These are phyloP conservation scores for Colletotrichum sp. DNA, from an alignment of 2,329 filamentous ascomycete species.

Conservation along the genomic window DNA sequence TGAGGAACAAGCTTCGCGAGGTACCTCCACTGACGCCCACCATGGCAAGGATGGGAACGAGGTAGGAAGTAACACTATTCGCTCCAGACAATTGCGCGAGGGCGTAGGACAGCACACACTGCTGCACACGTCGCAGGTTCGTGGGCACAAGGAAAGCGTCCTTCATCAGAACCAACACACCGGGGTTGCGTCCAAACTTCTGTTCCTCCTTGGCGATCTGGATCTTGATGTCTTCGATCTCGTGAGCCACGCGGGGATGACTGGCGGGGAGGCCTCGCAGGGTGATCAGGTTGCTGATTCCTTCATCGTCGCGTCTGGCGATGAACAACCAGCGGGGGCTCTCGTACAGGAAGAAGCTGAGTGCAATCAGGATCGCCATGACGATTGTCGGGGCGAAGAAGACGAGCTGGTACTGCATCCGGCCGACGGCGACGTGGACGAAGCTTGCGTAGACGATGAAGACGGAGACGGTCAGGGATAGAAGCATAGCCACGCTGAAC, in stretches of 20 bases:
- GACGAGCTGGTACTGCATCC: conserved; percentile 31
- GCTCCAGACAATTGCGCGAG: conserved; percentile 49
- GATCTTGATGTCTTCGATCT: conserved; percentile 33
- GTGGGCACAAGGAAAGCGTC: conserved; percentile 40
- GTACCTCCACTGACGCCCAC: conserved; percentile 35
- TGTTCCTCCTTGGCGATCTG: conserved; percentile 25
- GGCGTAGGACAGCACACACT: conserved; percentile 39
- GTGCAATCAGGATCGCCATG: conserved; percentile 26
- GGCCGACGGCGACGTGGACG: conserved; percentile 29
- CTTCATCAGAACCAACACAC: conserved; percentile 29
- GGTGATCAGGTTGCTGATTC: background rate
- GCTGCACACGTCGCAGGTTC: conserved; percentile 45
- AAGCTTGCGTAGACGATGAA: conserved; percentile 40
- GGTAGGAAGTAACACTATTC: conserved; percentile 47
- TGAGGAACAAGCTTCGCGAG: conserved; percentile 39
- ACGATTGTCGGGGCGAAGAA: conserved; percentile 26
- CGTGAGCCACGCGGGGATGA: conserved; percentile 27
- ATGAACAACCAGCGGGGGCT: conserved; percentile 41
- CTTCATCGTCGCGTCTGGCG: conserved; percentile 32
- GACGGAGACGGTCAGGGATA: conserved; percentile 33
- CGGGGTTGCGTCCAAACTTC: conserved; percentile 14
- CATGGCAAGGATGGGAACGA: conserved; percentile 45
- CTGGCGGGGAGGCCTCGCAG: conserved; percentile 31
- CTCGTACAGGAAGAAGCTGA: conserved; percentile 40
- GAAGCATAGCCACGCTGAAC: conserved; percentile 41